These are phyloP conservation scores for Botrytis squamosa DNA, from an alignment of 2,329 filamentous ascomycete genomes.

Conservation along the genomic window DNA sequence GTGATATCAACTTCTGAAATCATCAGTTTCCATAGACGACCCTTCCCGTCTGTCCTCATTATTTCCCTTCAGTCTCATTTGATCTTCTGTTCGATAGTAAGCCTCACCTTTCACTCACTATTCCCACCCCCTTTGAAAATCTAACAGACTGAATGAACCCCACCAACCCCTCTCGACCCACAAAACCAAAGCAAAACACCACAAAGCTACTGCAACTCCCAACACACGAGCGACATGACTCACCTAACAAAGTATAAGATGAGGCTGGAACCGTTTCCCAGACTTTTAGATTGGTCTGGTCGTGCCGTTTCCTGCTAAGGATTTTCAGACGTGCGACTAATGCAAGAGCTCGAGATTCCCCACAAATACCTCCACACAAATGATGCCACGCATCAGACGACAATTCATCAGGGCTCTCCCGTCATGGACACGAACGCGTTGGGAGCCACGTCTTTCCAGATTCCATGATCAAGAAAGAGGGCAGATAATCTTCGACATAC, in stretches of 20 bases:
- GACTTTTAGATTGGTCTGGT: not conserved
- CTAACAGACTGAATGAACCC: not conserved
- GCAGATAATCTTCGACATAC: not conserved
- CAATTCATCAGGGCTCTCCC: not conserved
- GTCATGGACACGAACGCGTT: not conserved
- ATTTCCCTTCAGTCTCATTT: rapidly evolving
- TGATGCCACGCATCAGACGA: not conserved
- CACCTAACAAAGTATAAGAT: not conserved
- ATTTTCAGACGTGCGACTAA: not conserved
- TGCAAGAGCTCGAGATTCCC: not conserved
- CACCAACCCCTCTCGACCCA: not conserved
- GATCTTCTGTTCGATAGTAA: not conserved
- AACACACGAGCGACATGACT: not conserved
- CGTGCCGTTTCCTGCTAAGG: not conserved
- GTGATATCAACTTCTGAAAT: not conserved
- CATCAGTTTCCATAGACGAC: no score
- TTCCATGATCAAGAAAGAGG: not conserved
- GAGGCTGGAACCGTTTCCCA: not conserved
- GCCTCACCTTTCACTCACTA: no score
- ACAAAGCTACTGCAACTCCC: not conserved
- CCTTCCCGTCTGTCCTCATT: not conserved
- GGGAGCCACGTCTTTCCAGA: not conserved
- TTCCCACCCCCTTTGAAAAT: not conserved
- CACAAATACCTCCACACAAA: not conserved
- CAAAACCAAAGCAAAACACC: not conserved